phyloP scores from a whole-genome alignment of 345 rosid species.

The Salix brachista region DNA sequence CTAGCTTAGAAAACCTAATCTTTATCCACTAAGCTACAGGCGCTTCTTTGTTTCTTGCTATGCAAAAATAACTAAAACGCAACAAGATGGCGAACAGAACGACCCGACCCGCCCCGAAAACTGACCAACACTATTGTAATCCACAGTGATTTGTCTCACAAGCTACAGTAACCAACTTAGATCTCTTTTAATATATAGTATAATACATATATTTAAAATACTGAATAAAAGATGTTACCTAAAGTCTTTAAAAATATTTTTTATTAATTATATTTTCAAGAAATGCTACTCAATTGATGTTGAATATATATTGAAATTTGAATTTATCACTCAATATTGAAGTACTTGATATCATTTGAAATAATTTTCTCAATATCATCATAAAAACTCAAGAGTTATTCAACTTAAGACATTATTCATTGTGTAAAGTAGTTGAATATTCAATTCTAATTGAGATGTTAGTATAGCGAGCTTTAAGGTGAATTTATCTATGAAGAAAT shows the following conservation, averaged over 20 bases:
- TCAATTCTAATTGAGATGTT: neutral
- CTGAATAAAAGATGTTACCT: neutral
- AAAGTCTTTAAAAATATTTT: neutral
- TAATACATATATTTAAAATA: neutral
- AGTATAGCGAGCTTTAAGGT: neutral
- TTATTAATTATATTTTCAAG: neutral
- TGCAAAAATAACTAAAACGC: too few species aligned
- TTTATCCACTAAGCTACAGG: too few species aligned
- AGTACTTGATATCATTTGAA: neutral
- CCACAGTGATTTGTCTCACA: too few species aligned
- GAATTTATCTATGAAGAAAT: neutral
- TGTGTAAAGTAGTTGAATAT: conserved; percentile 7
- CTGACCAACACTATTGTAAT: too few species aligned
- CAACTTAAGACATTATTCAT: conserved; percentile 3
- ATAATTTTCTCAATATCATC: neutral
- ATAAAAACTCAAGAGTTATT: neutral
- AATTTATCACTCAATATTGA: neutral
- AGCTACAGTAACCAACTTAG: too few species aligned
- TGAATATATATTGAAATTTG: neutral
- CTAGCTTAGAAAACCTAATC: too few species aligned
- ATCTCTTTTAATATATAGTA: too few species aligned
- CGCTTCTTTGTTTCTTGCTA: too few species aligned
- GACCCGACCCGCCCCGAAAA: too few species aligned
- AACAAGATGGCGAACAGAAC: too few species aligned
- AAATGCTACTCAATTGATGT: neutral